phyloP scores from a whole-genome alignment of 176 grass and related monocot species.

The Areca catechu region DNA sequence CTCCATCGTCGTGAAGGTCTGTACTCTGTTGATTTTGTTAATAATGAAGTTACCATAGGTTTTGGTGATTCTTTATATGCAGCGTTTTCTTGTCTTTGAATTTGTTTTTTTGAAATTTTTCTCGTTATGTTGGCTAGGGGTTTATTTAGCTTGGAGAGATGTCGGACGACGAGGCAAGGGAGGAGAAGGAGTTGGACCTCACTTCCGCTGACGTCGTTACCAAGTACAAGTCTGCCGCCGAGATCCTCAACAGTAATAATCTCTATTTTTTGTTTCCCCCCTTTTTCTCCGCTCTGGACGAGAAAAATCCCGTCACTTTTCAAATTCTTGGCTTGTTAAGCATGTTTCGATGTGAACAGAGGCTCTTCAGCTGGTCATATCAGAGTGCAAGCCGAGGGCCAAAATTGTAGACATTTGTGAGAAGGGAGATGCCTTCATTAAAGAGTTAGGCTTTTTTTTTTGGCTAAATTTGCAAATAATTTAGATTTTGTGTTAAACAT shows the following conservation, averaged over 20 bases:
- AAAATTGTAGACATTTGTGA: conserved; percentile 93
- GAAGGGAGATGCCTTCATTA: conserved; percentile 82
- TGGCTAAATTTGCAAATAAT: conserved; percentile 14
- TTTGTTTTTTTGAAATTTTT: neutral
- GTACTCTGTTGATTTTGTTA: no score
- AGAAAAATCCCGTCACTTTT: neutral
- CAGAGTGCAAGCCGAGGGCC: conserved; percentile 85
- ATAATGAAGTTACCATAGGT: no score
- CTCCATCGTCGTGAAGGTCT: no score
- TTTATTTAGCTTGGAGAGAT: conserved; percentile 13
- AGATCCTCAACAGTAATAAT: conserved; percentile 83
- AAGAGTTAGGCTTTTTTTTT: conserved; percentile 45
- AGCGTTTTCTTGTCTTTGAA: no score
- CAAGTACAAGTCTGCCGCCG: conserved; percentile 89
- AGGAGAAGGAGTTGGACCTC: conserved; percentile 99
- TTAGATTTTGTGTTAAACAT: conserved; percentile 1
- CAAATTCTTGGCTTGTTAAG: neutral
- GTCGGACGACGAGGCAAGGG: conserved; percentile 89
- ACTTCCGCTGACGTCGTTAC: conserved; percentile 86
- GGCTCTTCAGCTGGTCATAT: conserved; percentile 66
- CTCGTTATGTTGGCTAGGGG: conserved; percentile 21
- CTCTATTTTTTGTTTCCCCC: conserved; percentile 7
- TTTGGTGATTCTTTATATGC: no score
- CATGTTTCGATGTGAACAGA: conserved; percentile 26
- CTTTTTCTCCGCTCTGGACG: neutral